A percentile compares a stretch with the other conserved stretches of the same genome.
These are phyloP conservation scores for Puccinia hordei DNA, from an alignment of 1,284 basidiomycete species.

Conservation along the genomic window DNA sequence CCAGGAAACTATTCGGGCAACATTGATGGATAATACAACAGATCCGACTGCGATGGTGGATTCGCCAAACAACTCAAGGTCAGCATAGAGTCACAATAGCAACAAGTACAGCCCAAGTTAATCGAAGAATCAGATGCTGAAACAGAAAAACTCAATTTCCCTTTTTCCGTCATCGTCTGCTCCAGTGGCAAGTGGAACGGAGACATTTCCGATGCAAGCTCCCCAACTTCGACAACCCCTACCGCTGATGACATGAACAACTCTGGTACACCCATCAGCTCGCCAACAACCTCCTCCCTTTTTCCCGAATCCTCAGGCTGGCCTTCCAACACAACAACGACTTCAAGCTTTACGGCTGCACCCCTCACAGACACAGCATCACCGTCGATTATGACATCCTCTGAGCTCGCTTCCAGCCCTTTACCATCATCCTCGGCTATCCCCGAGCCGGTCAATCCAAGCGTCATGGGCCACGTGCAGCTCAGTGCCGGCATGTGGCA, in stretches of 20 bases:
- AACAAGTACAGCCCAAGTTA: background rate
- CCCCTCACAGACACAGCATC: background rate
- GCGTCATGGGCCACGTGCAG: background rate
- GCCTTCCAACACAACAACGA: too few relatives aligned
- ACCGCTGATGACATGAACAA: background rate
- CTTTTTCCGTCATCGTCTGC: background rate
- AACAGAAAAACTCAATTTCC: background rate
- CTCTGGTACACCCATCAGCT: background rate
- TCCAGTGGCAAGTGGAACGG: background rate
- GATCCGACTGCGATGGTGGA: too few relatives aligned
- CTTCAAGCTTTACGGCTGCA: background rate
- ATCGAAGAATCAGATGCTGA: background rate
- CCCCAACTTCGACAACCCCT: background rate
- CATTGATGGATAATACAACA: constrained; percentile 1
- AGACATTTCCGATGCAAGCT: background rate
- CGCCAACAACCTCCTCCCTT: background rate
- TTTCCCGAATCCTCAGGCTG: too few relatives aligned
- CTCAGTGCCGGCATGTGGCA: background rate
- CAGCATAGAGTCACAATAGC: background rate
- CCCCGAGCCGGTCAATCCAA: background rate
- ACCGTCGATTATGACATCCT: background rate
- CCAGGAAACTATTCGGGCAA: background rate
- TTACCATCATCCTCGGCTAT: background rate
- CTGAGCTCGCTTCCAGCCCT: background rate
- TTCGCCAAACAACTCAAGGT: background rate